phyloP scores from a whole-genome alignment of 768 basidiomycete genomes.

The Xanthoconium purpureum region DNA sequence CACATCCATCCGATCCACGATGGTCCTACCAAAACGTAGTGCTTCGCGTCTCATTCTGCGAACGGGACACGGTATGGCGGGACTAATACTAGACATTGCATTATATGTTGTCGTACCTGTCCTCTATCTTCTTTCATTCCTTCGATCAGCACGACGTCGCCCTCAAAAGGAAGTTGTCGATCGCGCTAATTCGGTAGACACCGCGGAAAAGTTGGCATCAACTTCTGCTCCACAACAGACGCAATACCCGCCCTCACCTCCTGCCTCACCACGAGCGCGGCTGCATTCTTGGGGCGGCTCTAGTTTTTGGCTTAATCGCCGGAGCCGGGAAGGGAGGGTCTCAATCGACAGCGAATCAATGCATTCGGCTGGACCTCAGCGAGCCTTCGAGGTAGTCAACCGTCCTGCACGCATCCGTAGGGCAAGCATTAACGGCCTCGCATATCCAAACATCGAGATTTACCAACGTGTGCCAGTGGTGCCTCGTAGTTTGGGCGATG shows the following conservation, averaged over 20 bases:
- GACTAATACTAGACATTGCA: constrained; percentile 59
- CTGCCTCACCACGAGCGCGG: constrained; percentile 31
- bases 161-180: constrained; percentile 20
- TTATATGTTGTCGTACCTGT: constrained; percentile 55
- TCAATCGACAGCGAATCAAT: constrained; percentile 40
- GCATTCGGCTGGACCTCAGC: constrained; percentile 34
- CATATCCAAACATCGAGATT: constrained; percentile 41
- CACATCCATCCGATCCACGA: constrained; percentile 44
- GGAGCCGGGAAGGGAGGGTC: constrained; percentile 34
- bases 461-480: constrained; percentile 44
- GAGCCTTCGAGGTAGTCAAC: constrained; percentile 50
- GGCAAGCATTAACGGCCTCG: constrained; percentile 44
- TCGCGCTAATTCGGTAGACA: constrained; percentile 37
- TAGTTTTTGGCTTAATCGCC: constrained; percentile 36
- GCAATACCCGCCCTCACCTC: constrained; percentile 32
- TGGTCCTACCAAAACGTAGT: constrained; percentile 32
- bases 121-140: constrained; percentile 33
- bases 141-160: constrained; percentile 11
- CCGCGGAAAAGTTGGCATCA: constrained; percentile 40
- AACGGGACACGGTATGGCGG: constrained; percentile 64
- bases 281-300: constrained; percentile 39
- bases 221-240: constrained; percentile 26
- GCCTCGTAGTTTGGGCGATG: constrained; percentile 60
- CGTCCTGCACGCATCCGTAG: constrained; percentile 52
- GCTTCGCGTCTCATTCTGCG: constrained; percentile 37